Evolutionary conservation across 208 protist species (phyloP).

Genomic region (Trypanosomatidae sp.): DNA sequence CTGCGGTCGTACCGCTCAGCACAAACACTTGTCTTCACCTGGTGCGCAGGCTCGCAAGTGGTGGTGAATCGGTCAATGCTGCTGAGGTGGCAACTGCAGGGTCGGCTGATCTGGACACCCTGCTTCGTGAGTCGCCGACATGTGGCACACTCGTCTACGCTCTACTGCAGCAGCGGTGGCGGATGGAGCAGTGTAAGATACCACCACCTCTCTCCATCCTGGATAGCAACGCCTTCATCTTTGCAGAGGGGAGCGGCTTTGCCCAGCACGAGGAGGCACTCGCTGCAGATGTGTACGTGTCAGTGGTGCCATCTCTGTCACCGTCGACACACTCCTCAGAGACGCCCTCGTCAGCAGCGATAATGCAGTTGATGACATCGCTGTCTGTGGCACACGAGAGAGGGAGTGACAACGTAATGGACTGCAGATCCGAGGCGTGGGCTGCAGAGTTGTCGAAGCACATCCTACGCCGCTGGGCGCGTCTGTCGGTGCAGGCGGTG

Average conservation of each 20-base stretch:
- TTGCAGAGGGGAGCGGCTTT: not conserved
- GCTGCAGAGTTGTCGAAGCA: not conserved
- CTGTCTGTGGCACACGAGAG: not conserved
- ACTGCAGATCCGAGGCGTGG: not conserved
- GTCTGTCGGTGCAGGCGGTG: not conserved
- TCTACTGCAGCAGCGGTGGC: constrained; percentile 2
- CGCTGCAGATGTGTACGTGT: constrained; percentile 11
- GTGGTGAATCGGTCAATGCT: not conserved
- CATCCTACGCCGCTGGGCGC: constrained; percentile 1
- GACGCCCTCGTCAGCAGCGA: not conserved
- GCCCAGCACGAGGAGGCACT: not conserved
- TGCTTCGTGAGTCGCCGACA: constrained; percentile 8
- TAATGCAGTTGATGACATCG: not conserved
- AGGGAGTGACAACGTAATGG: not conserved
- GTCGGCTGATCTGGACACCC: not conserved
- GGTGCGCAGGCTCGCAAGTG: not conserved
- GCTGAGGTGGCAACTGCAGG: not conserved
- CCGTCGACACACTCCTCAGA: not conserved
- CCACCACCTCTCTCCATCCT: constrained; percentile 3
- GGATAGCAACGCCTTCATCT: not conserved
- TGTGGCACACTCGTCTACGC: constrained; percentile 14
- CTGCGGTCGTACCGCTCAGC: constrained; percentile 5
- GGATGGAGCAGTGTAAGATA: not conserved
- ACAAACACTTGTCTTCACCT: not conserved
- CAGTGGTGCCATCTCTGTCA: not conserved